A percentile compares a stretch with the other conserved stretches of the same genome.
phyloP scores from a whole-genome alignment of 345 rosid genomes.

The Mercurialis annua region DNA sequence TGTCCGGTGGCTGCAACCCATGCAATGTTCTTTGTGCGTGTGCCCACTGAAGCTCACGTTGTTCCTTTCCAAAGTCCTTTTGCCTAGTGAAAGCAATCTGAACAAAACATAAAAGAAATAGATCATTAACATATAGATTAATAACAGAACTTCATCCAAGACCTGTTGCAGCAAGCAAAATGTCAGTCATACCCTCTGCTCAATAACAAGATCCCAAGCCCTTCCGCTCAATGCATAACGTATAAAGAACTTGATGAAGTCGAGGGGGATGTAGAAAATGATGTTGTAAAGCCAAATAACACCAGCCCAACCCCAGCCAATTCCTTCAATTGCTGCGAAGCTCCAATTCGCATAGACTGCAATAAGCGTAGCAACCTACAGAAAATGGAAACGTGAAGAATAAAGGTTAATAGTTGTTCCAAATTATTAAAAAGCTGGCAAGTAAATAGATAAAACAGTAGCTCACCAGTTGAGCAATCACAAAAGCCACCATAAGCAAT shows the following conservation, averaged over 20 bases:
- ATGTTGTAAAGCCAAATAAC: constrained; percentile 96
- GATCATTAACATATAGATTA: background rate
- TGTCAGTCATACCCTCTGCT: constrained; percentile 76
- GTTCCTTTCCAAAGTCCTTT: constrained; percentile 95
- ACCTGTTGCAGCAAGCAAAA: background rate
- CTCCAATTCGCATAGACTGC: constrained; percentile 95
- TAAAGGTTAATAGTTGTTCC: constrained; percentile 5
- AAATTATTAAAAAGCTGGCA: constrained; percentile 1
- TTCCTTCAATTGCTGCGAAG: constrained; percentile 95
- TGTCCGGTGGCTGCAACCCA: constrained; percentile 90
- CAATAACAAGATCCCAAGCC: constrained; percentile 99
- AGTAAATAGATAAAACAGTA: constrained; percentile 14
- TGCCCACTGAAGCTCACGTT: constrained; percentile 99
- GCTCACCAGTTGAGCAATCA: constrained; percentile 90
- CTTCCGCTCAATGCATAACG: constrained; percentile 92
- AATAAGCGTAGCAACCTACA: constrained; percentile 88
- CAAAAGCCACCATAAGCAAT: constrained; percentile 66
- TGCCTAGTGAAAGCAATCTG: constrained; percentile 97
- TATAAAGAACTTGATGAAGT: constrained; percentile 80
- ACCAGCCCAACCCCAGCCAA: constrained; percentile 99
- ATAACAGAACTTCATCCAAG: background rate
- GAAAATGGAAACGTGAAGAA: constrained; percentile 14
- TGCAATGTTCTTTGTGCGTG: constrained; percentile 97
- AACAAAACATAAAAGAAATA: constrained; percentile 7
- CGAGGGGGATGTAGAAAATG: constrained; percentile 83